Evolutionary conservation across 768 basidiomycete species (phyloP), one percentile per base, ranked within the genome.

Genomic region (Boletus bicolor): DNA sequence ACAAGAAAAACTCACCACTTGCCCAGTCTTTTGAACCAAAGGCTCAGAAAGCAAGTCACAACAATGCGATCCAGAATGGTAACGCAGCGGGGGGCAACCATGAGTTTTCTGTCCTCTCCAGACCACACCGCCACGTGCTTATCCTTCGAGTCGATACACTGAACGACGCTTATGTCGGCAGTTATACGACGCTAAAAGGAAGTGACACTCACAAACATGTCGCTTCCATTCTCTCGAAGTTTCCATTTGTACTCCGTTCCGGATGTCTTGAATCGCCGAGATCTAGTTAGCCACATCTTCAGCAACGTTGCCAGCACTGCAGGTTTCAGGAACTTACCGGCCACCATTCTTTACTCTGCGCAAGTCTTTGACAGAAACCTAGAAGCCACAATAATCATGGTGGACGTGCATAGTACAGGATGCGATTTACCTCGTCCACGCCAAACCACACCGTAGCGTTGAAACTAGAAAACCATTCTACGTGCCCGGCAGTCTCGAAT

Each of bases 241-340:
- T 80, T 84, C 82, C 82, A 84, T 59, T 83, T 84, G 72, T 83
- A 84, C 60, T 80, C 78, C 30, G 71, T 63, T 37, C 76, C 76
- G 6, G 65, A 68, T 43, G 68, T 79, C 60, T 78, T 82, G 72
- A 83, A 84, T 28, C 82, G 70, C 54, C 82, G 78, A 11, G 82
- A 83, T 54, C 82, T 82, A 34, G 8, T 10, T 47, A 45, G 32
- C 34, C 32, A 32, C 12, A 32, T 41, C 30, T 24, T 65, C 30
- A 63, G 55, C n/a, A 41, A 21, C 21, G 3, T 34, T 17, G 28
- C 28, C 24, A 44, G 19, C 26, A 19, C n/a, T 17, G 5, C 10
- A 6, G 10, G 24, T 5, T 36, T 21, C 24, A 19, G 26, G 2
- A 47, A 64, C 76, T 60, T 55, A 82, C 83, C 76, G 73, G 77